A percentile compares a stretch with the other conserved stretches of the same genome.
These are phyloP conservation scores for Phytophthora quininea DNA, from an alignment of 352 stramenopile species.

Conservation along the genomic window DNA sequence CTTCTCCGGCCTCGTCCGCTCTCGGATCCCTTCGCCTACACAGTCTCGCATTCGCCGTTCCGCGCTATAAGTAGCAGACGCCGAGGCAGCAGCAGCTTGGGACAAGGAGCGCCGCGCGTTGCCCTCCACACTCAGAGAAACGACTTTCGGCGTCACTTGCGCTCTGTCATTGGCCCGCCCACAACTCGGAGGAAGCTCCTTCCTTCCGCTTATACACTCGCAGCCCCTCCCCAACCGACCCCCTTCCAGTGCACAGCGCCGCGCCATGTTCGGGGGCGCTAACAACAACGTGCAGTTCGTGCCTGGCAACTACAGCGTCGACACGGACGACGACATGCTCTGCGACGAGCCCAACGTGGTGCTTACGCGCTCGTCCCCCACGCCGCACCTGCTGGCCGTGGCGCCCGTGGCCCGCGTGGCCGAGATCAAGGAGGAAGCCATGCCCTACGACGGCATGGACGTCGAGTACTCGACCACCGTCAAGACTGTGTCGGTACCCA, in stretches of 20 bases:
- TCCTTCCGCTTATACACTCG: background rate
- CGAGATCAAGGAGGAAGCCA: constrained; percentile 31
- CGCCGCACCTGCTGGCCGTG: constrained; percentile 38
- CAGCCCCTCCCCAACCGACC: background rate
- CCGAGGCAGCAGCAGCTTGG: background rate
- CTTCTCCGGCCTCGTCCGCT: constrained; percentile 23
- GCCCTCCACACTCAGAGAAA: constrained; percentile 13
- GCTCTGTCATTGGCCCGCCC: constrained; percentile 20
- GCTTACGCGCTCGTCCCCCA: constrained; percentile 63
- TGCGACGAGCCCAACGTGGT: constrained; percentile 44
- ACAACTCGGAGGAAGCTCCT: constrained; percentile 17
- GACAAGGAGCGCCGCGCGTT: constrained; percentile 4
- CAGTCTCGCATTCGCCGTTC: constrained; percentile 38
- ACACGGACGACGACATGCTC: constrained; percentile 65
- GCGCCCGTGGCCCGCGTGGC: constrained; percentile 34
- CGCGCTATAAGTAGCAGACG: constrained; percentile 39
- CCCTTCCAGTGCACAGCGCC: constrained; percentile 32
- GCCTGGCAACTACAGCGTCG: constrained; percentile 40
- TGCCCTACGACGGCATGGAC: constrained; percentile 26
- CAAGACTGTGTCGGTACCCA: constrained; percentile 25
- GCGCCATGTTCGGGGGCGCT: constrained; percentile 4
- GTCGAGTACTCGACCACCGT: constrained; percentile 31
- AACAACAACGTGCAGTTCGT: constrained; percentile 51
- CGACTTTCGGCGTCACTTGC: constrained; percentile 37
- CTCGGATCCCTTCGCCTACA: constrained; percentile 18